Percentiles rank a stretch among this genome's conserved stretches.
These are phyloP conservation scores for Solanum sparsipilum DNA, from an alignment of 257 asterid genomes.

Conservation along the genomic window DNA sequence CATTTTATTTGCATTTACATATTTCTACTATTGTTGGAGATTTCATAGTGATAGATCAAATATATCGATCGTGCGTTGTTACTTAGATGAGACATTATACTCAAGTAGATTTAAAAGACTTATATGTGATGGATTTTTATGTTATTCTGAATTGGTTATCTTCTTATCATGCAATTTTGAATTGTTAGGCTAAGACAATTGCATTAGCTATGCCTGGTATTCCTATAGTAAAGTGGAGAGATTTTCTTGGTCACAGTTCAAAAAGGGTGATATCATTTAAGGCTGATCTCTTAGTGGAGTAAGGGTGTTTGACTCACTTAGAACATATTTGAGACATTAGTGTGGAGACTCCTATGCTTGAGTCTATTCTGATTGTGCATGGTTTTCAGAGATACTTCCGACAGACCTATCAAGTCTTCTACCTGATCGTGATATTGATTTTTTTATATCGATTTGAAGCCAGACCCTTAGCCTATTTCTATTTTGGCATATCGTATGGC, in stretches of 20 bases:
- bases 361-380: background rate
- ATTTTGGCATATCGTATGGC: background rate
- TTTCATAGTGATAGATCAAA: background rate
- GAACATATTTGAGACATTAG: background rate
- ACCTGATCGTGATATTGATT: background rate
- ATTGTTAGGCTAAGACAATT: background rate
- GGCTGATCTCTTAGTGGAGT: background rate
- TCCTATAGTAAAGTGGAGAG: background rate
- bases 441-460: too few species aligned
- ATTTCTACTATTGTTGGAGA: background rate
- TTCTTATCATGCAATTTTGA: background rate
- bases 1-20: background rate
- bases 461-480: too few species aligned
- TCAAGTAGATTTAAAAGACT: background rate
- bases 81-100: background rate
- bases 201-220: background rate
- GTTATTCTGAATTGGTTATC: background rate
- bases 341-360: background rate
- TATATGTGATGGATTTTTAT: background rate
- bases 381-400: background rate
- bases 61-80: background rate
- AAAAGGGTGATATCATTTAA: background rate
- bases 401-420: background rate
- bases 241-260: background rate
- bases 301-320: background rate